These are phyloP conservation scores for Cryphonectria radicalis DNA, from an alignment of 2,329 filamentous ascomycete species.

Conservation along the genomic window DNA sequence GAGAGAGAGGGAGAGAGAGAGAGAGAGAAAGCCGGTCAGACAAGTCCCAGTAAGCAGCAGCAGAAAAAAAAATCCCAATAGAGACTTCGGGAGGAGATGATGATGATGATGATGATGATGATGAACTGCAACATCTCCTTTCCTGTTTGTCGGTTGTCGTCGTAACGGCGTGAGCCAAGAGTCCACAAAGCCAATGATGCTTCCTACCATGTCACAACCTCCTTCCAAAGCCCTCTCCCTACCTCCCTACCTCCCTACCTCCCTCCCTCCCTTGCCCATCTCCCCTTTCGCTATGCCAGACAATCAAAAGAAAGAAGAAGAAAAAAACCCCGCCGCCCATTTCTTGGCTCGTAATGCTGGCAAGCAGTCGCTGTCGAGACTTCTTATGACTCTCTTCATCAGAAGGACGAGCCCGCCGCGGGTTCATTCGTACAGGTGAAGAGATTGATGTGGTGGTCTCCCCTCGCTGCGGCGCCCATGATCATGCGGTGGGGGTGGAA, in stretches of 20 bases:
- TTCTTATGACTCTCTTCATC: background rate
- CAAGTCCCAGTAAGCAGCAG: background rate
- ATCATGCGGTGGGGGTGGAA: slow-evolving; percentile 96
- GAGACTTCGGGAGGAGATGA: background rate
- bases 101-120: background rate
- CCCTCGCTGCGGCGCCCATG: slow-evolving; percentile 82
- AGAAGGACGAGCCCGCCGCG: slow-evolving; percentile 20
- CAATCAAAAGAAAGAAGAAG: slow-evolving; percentile 15
- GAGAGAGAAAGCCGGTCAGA: background rate
- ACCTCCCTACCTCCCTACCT: too few relatives aligned
- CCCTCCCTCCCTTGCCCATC: background rate
- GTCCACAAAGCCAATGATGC: background rate
- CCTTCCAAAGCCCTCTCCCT: background rate
- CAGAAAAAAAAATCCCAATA: background rate
- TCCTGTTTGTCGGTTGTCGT: background rate
- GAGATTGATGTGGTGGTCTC: slow-evolving; percentile 89
- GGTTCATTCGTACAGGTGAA: slow-evolving; percentile 69
- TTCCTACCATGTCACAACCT: background rate
- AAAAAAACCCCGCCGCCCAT: background rate
- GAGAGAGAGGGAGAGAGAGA: background rate
- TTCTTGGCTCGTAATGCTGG: background rate
- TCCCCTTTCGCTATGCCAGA: slow-evolving; percentile 16
- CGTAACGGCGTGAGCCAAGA: background rate
- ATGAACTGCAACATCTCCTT: background rate
- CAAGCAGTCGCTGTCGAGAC: background rate